Percentiles rank a stretch among this genome's conserved stretches.
Conservation (phyloP, 148 eudicot species). For the Camellia japonica region DNA sequence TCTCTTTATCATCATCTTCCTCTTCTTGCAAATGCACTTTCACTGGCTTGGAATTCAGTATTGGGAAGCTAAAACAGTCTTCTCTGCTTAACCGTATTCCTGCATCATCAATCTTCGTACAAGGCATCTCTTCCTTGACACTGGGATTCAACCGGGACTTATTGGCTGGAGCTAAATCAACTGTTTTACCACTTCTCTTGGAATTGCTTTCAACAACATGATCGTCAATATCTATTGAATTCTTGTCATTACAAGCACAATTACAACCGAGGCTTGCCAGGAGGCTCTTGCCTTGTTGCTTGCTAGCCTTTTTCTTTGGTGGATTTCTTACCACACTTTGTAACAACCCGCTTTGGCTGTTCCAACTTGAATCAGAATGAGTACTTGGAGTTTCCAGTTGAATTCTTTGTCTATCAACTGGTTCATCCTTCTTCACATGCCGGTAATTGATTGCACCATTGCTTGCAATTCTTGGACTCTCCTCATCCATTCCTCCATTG, state of each 20-base stretch:
- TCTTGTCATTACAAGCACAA: constrained; percentile 53
- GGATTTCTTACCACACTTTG: constrained; percentile 25
- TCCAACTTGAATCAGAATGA: constrained; percentile 58
- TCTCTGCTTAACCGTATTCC: constrained; percentile 9
- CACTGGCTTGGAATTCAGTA: constrained; percentile 12
- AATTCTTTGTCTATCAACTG: background rate
- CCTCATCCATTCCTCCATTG: constrained; percentile 37
- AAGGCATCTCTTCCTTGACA: constrained; percentile 8
- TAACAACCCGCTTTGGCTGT: constrained; percentile 57
- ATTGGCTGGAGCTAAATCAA: constrained; percentile 12
- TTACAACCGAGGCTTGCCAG: constrained; percentile 41
- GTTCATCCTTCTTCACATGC: constrained; percentile 11
- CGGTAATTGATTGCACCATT: constrained; percentile 13
- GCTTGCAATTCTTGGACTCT: constrained; percentile 8
- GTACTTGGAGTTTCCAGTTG: constrained; percentile 49
- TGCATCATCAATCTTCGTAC: constrained; percentile 14
- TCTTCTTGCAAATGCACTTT: constrained; percentile 15
- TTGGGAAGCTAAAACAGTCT: constrained; percentile 26
- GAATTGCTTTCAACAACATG: constrained; percentile 16
- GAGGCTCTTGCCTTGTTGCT: constrained; percentile 35
- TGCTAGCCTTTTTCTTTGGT: constrained; percentile 27
- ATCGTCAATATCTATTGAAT: constrained; percentile 36
- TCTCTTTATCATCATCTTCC: constrained; percentile 22
- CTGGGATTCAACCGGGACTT: constrained; percentile 3
- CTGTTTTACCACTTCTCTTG: background rate